Base-by-base conservation (phyloP, 2,329 filamentous ascomycete genomes). In the Didymella pinodella region DNA sequence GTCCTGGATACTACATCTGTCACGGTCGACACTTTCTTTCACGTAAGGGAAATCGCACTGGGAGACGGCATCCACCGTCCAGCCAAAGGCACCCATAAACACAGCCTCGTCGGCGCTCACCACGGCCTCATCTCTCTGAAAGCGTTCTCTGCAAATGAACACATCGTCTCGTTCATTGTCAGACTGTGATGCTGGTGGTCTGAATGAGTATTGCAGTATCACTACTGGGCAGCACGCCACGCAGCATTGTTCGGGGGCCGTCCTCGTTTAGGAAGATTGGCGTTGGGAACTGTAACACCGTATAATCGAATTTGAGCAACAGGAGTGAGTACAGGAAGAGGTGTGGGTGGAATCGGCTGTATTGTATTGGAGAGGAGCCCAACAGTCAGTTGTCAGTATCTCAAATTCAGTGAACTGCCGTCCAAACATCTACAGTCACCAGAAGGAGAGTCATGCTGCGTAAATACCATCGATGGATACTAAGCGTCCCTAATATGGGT, bases 251-350 rank as follows among this genome's bases (percentile, higher is more conserved):
- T 56, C 26, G 14, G 53, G 40, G n/a, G 31, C 40, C 11, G 20
- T 34, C 2, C 14, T 31, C 18, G 44, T 22, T 14, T n/a, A 18
- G 1, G 48, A 44, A 8, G 22, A 22, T 14, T 32, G 36, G 32
- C 48, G 48, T 2, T 43, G 48, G 2, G 34, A 29, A n/a, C 48
- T 20, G 25, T 41, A 11, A 4, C 44, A 44, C 55, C 55, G 53
- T 43, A 36, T 48, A 11, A 12, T 12, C 10, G 52, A 36, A 14
- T 57, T 28, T 38, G 34, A 38, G 26, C 36, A 58, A 22, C 54
- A 57, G 25, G 34, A 34, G 22, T 22, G 22, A 22, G 22, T 22
- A 22, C 22, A 22, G 22, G 22, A 22, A 22, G 22, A 22, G 22
- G 3, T 22, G 22, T 22, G 22, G 22, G 2, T 22, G 22, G 22